Percentiles rank a stretch among this genome's conserved stretches.
Conservation (phyloP, 169 alveolate genomes). For the Ophryocystis elektroscirrha region DNA sequence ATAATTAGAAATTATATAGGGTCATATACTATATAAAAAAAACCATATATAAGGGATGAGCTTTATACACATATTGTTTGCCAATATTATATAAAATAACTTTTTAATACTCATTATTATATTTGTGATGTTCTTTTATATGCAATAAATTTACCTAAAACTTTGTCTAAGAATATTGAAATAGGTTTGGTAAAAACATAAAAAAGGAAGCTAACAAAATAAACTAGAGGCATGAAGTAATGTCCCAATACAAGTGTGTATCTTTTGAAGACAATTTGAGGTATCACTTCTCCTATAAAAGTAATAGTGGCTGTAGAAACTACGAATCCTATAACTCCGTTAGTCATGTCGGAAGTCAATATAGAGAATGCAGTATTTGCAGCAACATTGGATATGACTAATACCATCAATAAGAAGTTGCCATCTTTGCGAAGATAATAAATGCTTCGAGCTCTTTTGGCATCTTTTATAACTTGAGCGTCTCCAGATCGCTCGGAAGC, state of each 20-base stretch:
- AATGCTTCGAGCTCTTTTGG: slow-evolving; percentile 30
- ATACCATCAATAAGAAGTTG: slow-evolving; percentile 34
- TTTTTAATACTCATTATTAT: too few relatives aligned
- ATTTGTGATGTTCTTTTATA: too few relatives aligned
- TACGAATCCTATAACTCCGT: slow-evolving; percentile 23
- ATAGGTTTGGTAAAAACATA: slow-evolving; percentile 30
- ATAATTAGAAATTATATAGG: neutral
- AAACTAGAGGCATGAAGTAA: slow-evolving; percentile 14
- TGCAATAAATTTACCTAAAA: slow-evolving; percentile 14
- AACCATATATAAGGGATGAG: too few relatives aligned
- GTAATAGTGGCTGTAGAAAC: slow-evolving; percentile 34
- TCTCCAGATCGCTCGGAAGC: slow-evolving; percentile 5
- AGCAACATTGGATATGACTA: slow-evolving; percentile 42
- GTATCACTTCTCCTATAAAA: slow-evolving; percentile 45
- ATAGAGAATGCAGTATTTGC: slow-evolving; percentile 42
- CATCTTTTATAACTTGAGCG: too few relatives aligned
- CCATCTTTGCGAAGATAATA: slow-evolving; percentile 40
- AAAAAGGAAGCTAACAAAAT: slow-evolving; percentile 12
- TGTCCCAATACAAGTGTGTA: slow-evolving; percentile 43
- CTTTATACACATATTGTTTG: too few relatives aligned
- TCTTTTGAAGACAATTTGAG: slow-evolving; percentile 44
- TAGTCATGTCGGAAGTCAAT: slow-evolving; percentile 36
- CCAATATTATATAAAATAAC: too few relatives aligned
- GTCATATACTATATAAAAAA: neutral
- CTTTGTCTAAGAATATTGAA: slow-evolving; percentile 16